Conservation (phyloP, 2,329 filamentous ascomycete genomes). For the Penicillium sp. region DNA sequence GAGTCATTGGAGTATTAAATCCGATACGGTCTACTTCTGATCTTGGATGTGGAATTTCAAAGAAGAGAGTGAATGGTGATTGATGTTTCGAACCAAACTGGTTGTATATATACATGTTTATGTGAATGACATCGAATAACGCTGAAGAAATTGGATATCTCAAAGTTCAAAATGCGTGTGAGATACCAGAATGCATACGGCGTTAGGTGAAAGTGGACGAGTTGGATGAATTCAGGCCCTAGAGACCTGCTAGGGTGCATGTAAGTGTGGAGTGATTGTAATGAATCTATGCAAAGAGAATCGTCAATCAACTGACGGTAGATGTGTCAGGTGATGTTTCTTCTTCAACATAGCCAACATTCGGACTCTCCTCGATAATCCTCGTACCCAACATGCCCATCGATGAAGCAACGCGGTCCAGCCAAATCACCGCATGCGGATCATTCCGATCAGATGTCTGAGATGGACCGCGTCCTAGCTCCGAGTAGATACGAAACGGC, state of each 20-base stretch:
- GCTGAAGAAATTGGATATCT: slow-evolving; percentile 14
- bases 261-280: too few species aligned
- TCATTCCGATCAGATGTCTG: slow-evolving; percentile 31
- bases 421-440: slow-evolving; percentile 36
- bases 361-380: slow-evolving; percentile 17
- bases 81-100: background rate
- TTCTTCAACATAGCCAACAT: slow-evolving; percentile 5
- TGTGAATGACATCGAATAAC: background rate
- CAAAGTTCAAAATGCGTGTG: slow-evolving; percentile 2
- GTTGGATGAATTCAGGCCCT: background rate
- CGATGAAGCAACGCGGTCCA: slow-evolving; percentile 42
- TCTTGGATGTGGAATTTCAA: background rate
- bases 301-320: background rate
- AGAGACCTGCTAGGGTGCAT: slow-evolving; percentile 9
- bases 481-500: slow-evolving; percentile 37
- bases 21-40: too few species aligned
- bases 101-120: slow-evolving; percentile 14
- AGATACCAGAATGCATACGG: background rate
- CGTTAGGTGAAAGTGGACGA: background rate
- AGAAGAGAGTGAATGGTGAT: background rate
- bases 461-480: slow-evolving; percentile 34
- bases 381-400: slow-evolving; percentile 41
- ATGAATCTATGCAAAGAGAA: too few species aligned
- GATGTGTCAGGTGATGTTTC: slow-evolving; percentile 1
- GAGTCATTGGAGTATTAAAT: slow-evolving; percentile 60